These are phyloP conservation scores for Moesziomyces parantarcticus DNA, from an alignment of 1,284 basidiomycete genomes.

Conservation along the genomic window DNA sequence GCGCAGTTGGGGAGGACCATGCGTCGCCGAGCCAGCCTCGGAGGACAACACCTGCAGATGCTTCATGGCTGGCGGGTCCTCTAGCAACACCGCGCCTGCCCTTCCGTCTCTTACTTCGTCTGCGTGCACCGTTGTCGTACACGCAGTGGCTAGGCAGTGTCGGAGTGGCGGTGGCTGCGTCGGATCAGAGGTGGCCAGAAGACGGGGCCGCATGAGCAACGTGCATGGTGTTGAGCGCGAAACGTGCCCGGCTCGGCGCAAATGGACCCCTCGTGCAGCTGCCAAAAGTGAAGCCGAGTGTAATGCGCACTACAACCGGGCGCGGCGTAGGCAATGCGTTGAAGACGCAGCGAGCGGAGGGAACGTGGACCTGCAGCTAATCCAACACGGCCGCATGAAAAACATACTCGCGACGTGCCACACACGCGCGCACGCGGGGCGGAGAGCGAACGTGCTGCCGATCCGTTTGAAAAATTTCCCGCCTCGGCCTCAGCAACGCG, in stretches of 20 bases:
- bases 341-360: neutral
- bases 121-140: too few species aligned
- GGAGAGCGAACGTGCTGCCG: neutral
- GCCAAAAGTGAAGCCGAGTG: neutral
- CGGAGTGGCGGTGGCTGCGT: too few species aligned
- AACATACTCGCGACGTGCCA: neutral
- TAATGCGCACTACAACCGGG: neutral
- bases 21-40: conserved; percentile 4
- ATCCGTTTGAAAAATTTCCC: neutral
- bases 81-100: neutral
- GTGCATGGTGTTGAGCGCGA: conserved; percentile 17
- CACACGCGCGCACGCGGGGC: neutral
- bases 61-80: neutral
- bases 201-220: conserved; percentile 6
- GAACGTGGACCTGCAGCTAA: conserved; percentile 40
- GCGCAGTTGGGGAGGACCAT: conserved; percentile 2
- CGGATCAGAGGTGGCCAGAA: neutral
- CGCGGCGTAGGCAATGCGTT: neutral
- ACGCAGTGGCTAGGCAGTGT: too few species aligned
- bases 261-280: conserved; percentile 24
- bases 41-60: conserved; percentile 6
- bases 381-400: conserved; percentile 4
- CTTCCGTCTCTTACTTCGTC: too few species aligned
- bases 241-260: conserved; percentile 31
- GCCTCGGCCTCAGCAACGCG: neutral